Base-by-base conservation (phyloP, 2,329 filamentous ascomycete genomes). In the Didymella keratinophila region DNA sequence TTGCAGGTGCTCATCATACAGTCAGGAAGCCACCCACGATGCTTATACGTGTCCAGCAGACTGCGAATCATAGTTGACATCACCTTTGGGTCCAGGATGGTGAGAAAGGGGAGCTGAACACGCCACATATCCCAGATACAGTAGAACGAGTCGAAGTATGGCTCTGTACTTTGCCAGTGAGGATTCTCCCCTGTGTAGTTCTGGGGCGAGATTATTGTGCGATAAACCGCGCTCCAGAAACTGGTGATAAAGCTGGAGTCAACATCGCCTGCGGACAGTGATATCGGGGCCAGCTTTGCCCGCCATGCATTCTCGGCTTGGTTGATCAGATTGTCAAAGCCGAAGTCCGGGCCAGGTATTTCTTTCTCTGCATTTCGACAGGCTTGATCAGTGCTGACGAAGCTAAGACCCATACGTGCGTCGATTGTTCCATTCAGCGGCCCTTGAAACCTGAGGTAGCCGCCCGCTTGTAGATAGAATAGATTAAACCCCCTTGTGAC, bases 1-100 rank as follows among this genome's bases (percentile, higher is more conserved):
- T 89, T 90, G 71, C 85, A 90, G 1, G 92, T 80, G n/a, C 83
- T 87, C 89, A 92, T 92, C 34, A 88, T 86, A 62, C 89, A 92
- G 68, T 93, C 90, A 0, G 90, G 90, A 0, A 93, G 79, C 81
- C 87, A 92, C 1, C 89, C 90, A 63, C 89, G 84, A 55, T 91
- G 83, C 25, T 85, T 82, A 65, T 92, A 93, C 0, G 85, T 91
- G 58, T 92, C 89, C 18, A 93, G 84, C 30, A 93, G 78, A 54
- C 87, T 39, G 18, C 36, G 36, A 11, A 39, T 8, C 36, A 39
- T 39, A 18, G 20, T 20, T 18, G 36, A 39, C 51, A 91, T 85
- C 1, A 86, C 83, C 0, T 76, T 61, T 0, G 90, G 89, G 64
- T 92, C 89, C 1, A 89, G 60, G 21, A 93, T 79, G 0, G 87